Conservation (phyloP, 1,284 basidiomycete species). For the Coniophora puteana region DNA sequence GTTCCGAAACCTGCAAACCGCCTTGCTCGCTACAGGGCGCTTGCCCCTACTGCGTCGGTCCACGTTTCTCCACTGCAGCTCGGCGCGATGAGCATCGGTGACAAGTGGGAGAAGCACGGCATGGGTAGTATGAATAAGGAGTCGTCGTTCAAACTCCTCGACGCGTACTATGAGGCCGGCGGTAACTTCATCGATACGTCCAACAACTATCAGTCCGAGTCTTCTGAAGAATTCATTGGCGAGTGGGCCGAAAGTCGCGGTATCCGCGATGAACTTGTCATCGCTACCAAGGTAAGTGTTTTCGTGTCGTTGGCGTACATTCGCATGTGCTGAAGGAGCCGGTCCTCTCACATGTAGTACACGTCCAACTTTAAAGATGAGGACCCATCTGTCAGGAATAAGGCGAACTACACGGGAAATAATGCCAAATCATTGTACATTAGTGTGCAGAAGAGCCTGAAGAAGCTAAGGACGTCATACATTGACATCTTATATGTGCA, state of each 20-base stretch:
- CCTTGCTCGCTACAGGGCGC: conserved; percentile 32
- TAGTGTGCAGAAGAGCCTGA: conserved; percentile 43
- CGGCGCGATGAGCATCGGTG: conserved; percentile 41
- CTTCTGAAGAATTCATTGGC: conserved; percentile 32
- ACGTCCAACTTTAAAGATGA: conserved; percentile 30
- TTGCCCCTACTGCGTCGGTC: conserved; percentile 37
- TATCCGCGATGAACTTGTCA: conserved; percentile 34
- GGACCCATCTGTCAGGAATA: conserved; percentile 25
- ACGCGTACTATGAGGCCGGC: conserved; percentile 25
- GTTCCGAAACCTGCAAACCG: conserved; percentile 8
- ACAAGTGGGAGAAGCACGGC: conserved; percentile 30
- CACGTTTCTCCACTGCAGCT: conserved; percentile 43
- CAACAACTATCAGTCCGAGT: conserved; percentile 24
- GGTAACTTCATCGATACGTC: conserved; percentile 22
- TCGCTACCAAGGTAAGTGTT: conserved; percentile 27
- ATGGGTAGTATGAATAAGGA: conserved; percentile 29
- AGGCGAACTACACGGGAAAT: conserved; percentile 46
- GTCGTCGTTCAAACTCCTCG: conserved; percentile 28
- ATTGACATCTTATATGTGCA: conserved; percentile 53
- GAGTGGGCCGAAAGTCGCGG: conserved; percentile 33
- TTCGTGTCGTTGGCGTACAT: neutral
- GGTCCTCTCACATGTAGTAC: conserved; percentile 20
- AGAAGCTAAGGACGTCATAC: conserved; percentile 55
- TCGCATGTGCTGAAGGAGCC: neutral
- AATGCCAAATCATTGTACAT: conserved; percentile 40